Base-by-base conservation (phyloP, 805 yeast genomes). In the Teunomyces cretensis region DNA sequence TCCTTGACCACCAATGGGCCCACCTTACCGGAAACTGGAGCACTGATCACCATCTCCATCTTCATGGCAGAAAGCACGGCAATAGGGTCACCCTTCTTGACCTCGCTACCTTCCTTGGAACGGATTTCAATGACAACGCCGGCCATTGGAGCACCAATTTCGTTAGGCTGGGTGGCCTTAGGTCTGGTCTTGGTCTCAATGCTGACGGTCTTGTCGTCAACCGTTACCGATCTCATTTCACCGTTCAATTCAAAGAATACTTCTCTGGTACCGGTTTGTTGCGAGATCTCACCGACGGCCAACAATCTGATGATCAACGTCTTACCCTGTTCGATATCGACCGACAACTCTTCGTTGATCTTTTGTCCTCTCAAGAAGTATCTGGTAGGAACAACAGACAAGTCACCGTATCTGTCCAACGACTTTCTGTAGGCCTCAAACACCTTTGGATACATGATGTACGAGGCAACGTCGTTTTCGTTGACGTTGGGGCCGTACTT, bases 131-230 rank as follows among this genome's bases (percentile, higher is more conserved):
- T 88, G 50, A 92, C 88, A 53, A 91, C 97, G 75, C 99, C 99
- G 33, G 98, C 96, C 98, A 92, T 92, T 70, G 99, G 99, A 5
- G 99, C 96, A 57, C 98, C 98, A 51, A 94, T 84, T 57, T 94
- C 97, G 62, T 84, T 86, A 48, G 95, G 88, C 67, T 88, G 87
- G 56, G 86, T 89, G 45, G 97, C 98, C 79, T 92, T 94, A 55
- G 92, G 88, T 65, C 96, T 84, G 27, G 92, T 74, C 49, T 88
- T 79, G 38, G 87, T 80, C 68, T 91, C 97, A 48, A 92, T 83
- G 43, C 92, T 84, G 47, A 91, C 88, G 31, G 81, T 80, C 70
- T 84, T 88, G 73, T 92, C 99, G 53, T 84, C 89, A 51, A 94
- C 86, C 31, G 95, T 79, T 50, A 94, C 96, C 62, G 92, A 91